Base-by-base conservation (phyloP, 2,329 filamentous ascomycete genomes). In the Exophiala alcalophila region DNA sequence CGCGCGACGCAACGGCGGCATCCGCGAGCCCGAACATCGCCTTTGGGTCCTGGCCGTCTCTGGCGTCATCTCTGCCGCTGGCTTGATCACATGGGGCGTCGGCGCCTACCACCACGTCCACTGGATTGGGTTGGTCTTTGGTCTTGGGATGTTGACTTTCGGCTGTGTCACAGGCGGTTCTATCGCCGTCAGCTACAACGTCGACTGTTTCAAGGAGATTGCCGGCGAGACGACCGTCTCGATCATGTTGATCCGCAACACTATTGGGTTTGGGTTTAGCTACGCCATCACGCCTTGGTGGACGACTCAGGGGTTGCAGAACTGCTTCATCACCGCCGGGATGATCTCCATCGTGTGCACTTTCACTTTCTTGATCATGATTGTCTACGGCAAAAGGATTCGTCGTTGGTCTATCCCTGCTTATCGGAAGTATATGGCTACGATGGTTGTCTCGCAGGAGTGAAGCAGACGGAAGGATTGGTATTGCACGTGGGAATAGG, bases 261-360 rank as follows among this genome's bases (percentile, higher is more conserved):
- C 68, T 1, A 71, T 74, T 66, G 64, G 60, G 14, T 74, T 73
- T 52, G 71, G 68, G 4, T 63, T 74, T 20, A 63, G 65, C 12
- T 77, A 79, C 35, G 61, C 73, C 8, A 64, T 71, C 23, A 72
- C 69, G 0, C 69, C 69, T 0, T 72, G 69, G 69, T 54, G 70
- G 2, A 62, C 58, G 5, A 53, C 61, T 4, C 55, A 67, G 38
- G 69, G 70, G 0, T 61, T 65, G 20, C 65, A 69, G 30, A 62
- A 47, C 20, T 5, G 54, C 67, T 40, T 70, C 67, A 0, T 61
- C 23, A 35, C 52, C 3, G 30, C 25, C 27, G 31, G 21, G 9
- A 34, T 31, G 16, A 35, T 41, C 18, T 41, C 19, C 9, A 10
- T 42, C 9, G 37, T 35, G 3, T 23, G 18, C n/a, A 24, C 24